Evolutionary conservation across 1,284 basidiomycete genomes (phyloP).

Genomic region (Fomitiporia mediterranea): DNA sequence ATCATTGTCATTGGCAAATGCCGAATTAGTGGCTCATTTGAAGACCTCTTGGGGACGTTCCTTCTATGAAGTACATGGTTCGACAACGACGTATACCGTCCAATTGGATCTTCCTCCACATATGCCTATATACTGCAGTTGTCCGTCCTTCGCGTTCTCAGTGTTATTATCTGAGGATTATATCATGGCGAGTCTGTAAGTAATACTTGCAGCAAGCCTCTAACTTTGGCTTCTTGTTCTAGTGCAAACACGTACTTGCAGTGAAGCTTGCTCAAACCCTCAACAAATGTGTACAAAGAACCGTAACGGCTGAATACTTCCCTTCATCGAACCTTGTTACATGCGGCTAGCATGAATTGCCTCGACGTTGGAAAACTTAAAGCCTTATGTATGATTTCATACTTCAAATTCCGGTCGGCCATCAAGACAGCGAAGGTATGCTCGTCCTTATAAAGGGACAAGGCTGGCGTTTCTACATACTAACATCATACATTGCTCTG

Average conservation of each 20-base stretch:
- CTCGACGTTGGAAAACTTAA: no score
- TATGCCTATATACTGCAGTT: constrained; percentile 60
- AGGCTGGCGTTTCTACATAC: no score
- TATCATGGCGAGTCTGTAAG: constrained; percentile 49
- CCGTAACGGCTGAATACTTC: constrained; percentile 28
- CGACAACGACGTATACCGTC: constrained; percentile 57
- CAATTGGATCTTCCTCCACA: constrained; percentile 45
- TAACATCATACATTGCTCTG: no score
- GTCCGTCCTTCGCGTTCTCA: constrained; percentile 62
- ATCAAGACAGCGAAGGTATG: no score
- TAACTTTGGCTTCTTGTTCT: background rate
- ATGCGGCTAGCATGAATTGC: no score
- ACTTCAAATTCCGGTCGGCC: no score
- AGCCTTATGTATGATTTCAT: no score
- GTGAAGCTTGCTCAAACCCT: constrained; percentile 52
- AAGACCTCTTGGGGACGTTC: constrained; percentile 49
- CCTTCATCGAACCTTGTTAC: background rate
- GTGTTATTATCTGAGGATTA: constrained; percentile 55
- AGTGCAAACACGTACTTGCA: constrained; percentile 80
- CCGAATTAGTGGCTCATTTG: constrained; percentile 56
- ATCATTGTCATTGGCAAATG: no score
- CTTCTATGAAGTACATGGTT: constrained; percentile 63
- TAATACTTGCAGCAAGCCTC: background rate
- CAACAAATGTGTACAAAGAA: constrained; percentile 45
- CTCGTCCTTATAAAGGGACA: no score